phyloP scores from a whole-genome alignment of 208 protist species.

The Crithidia brevicula region DNA sequence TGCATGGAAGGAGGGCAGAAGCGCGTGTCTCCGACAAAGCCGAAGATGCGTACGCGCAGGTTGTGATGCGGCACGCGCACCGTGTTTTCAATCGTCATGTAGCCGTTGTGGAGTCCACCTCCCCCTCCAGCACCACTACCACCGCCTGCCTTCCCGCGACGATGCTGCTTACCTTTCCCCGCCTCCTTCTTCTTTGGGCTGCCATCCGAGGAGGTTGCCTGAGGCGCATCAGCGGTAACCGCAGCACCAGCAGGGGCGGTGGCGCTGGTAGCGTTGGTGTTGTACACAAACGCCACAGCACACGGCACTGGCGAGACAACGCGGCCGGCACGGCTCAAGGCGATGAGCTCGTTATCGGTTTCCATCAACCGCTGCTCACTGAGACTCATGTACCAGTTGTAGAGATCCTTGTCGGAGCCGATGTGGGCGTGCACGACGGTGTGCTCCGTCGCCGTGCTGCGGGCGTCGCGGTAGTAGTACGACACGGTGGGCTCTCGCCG shows the following conservation, averaged over 20 bases:
- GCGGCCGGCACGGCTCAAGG: constrained; percentile 45
- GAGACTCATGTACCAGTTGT: constrained; percentile 67
- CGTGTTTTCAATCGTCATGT: constrained; percentile 50
- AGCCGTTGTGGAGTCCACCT: constrained; percentile 8
- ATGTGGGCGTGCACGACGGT: constrained; percentile 24
- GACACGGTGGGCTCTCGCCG: constrained; percentile 41
- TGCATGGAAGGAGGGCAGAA: constrained; percentile 48
- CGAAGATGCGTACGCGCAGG: constrained; percentile 54
- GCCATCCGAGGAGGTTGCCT: background rate
- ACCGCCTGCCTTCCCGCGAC: constrained; percentile 11
- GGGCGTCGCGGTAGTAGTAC: constrained; percentile 54
- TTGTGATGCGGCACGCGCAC: constrained; percentile 43
- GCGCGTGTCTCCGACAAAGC: constrained; percentile 65
- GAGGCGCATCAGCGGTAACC: background rate
- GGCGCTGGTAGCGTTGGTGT: constrained; percentile 23
- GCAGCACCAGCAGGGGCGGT: too few species aligned
- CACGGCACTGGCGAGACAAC: constrained; percentile 67
- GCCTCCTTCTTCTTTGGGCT: constrained; percentile 5
- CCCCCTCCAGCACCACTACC: background rate
- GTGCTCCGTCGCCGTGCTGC: constrained; percentile 30
- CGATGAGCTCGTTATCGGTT: constrained; percentile 64
- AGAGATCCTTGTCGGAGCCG: constrained; percentile 49
- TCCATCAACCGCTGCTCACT: constrained; percentile 63
- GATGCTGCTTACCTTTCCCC: constrained; percentile 5
- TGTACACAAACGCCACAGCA: constrained; percentile 63